These are phyloP conservation scores for Phialophora chinensis DNA, from an alignment of 2,329 filamentous ascomycete genomes.

Conservation along the genomic window DNA sequence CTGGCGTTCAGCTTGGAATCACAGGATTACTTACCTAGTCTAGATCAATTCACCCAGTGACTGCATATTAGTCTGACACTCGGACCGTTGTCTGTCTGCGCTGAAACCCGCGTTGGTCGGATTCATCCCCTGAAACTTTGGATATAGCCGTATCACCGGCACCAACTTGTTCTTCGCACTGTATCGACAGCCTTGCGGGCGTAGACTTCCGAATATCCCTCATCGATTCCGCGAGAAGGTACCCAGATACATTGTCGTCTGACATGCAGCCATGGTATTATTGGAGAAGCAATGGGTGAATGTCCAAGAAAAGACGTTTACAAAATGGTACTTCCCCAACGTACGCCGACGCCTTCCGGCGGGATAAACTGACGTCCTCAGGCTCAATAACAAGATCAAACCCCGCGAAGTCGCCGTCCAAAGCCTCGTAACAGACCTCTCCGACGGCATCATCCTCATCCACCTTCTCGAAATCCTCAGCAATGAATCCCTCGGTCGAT, in stretches of 20 bases:
- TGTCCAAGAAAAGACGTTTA: slow-evolving; percentile 98
- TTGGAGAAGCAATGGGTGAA: slow-evolving; percentile 69
- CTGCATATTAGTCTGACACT: slow-evolving; percentile 14
- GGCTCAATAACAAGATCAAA: slow-evolving; percentile 95
- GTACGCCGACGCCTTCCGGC: background rate
- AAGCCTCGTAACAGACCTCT: slow-evolving; percentile 86
- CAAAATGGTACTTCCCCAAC: slow-evolving; percentile 74
- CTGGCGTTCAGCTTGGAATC: slow-evolving; percentile 9
- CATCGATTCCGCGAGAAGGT: background rate
- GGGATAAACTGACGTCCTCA: slow-evolving; percentile 46
- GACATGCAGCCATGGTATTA: slow-evolving; percentile 50
- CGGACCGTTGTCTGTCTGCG: background rate
- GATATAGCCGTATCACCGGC: background rate
- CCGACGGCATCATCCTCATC: slow-evolving; percentile 93
- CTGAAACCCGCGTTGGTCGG: background rate
- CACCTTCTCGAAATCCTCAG: slow-evolving; percentile 97
- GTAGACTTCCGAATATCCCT: background rate
- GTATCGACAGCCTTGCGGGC: background rate
- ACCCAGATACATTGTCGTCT: slow-evolving; percentile 1
- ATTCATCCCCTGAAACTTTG: background rate
- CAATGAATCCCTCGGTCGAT: slow-evolving; percentile 90
- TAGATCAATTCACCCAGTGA: slow-evolving; percentile 6
- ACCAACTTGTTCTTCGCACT: background rate
- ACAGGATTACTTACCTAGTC: slow-evolving; percentile 6
- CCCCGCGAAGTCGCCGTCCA: slow-evolving; percentile 78